phyloP scores from a whole-genome alignment of 83 land plant species.

The Picea engelmannii region DNA sequence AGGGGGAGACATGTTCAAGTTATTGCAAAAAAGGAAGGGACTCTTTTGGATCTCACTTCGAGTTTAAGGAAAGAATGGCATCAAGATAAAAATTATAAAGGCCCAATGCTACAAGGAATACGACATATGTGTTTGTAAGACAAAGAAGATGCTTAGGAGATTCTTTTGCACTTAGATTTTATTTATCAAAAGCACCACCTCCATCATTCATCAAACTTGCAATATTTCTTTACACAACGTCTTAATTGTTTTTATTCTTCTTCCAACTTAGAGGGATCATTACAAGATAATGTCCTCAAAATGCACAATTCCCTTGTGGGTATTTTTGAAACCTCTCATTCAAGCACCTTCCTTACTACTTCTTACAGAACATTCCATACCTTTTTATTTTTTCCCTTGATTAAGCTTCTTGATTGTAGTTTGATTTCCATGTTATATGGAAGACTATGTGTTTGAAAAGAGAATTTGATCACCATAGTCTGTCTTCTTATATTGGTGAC shows the following conservation, averaged over 20 bases:
- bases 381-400: constrained; percentile 34
- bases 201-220: too few species aligned
- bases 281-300: constrained; percentile 81
- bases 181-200: too few species aligned
- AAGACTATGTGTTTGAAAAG: constrained; percentile 2
- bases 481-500: constrained; percentile 14
- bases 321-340: constrained; percentile 55
- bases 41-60: too few species aligned
- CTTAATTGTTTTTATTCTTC: constrained; percentile 31
- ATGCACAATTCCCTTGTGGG: constrained; percentile 93
- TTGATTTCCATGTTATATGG: neutral
- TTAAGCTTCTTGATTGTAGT: neutral
- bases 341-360: constrained; percentile 76
- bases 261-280: constrained; percentile 84
- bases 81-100: too few species aligned
- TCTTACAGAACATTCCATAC: constrained; percentile 57
- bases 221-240: too few species aligned
- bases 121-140: too few species aligned
- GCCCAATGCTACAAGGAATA: too few species aligned
- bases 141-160: too few species aligned
- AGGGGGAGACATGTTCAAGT: too few species aligned
- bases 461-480: constrained; percentile 3
- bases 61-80: too few species aligned
- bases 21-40: too few species aligned
- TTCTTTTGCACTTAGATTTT: too few species aligned